Evolutionary conservation across 495 filamentous ascomycete genomes (phyloP).

Genomic region (Aspergillus sparsus): DNA sequence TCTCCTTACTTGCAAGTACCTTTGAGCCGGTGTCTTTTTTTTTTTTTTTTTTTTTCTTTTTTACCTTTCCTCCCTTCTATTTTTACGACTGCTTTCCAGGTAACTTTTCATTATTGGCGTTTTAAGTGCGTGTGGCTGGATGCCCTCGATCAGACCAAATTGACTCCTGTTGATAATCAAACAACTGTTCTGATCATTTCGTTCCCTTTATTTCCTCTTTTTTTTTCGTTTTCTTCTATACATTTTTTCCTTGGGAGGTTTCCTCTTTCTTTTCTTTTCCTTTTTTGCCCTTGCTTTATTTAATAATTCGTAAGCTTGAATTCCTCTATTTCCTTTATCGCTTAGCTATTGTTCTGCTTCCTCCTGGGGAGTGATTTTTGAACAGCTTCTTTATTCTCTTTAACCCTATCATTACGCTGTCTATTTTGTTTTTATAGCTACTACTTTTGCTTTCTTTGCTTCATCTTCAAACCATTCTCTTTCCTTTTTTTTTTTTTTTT

Average conservation of each 20-base stretch:
- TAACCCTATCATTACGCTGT: neutral
- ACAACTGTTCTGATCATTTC: neutral
- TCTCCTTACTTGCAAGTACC: constrained; percentile 4
- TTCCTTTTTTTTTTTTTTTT: neutral
- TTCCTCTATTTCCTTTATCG: neutral
- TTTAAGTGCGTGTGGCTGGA: constrained; percentile 7
- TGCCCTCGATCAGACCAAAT: neutral
- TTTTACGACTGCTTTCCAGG: constrained; percentile 5
- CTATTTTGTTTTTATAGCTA: neutral
- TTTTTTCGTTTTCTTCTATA: constrained; percentile 1
- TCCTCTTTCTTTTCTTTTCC: neutral
- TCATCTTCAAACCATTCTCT: neutral
- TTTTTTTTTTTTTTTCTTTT: constrained; percentile 17
- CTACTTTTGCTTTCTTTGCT: neutral
- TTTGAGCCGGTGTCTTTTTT: constrained; percentile 15
- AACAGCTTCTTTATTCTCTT: neutral
- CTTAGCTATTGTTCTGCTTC: neutral
- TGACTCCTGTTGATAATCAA: neutral
- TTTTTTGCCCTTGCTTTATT: neutral
- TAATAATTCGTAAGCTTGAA: constrained; percentile 1
- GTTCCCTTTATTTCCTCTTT: constrained; percentile 11
- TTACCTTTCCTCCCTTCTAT: constrained; percentile 10
- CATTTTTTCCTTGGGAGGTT: too few relatives aligned
- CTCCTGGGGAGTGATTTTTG: neutral
- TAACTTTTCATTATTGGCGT: constrained; percentile 13